A percentile compares a stretch with the other conserved stretches of the same genome.
phyloP scores from a whole-genome alignment of 805 yeast species.

The Pichia manshurica region DNA sequence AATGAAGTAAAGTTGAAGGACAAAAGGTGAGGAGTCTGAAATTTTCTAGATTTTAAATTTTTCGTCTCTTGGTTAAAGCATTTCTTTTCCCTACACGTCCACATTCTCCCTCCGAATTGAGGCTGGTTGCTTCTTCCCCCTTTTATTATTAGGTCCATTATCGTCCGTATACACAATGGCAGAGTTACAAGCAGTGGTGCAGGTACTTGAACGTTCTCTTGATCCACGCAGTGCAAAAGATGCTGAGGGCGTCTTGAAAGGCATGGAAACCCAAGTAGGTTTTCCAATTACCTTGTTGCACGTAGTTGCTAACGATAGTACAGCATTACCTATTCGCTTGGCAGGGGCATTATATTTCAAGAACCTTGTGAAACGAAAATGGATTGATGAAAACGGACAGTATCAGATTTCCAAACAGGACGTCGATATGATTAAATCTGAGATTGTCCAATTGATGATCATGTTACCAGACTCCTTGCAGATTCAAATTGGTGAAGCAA shows the following conservation, averaged over 20 bases:
- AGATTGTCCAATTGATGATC: conserved; percentile 84
- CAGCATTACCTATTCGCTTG: conserved; percentile 55
- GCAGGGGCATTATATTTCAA: conserved; percentile 92
- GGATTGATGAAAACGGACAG: conserved; percentile 88
- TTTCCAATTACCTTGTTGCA: conserved; percentile 73
- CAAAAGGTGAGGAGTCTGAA: too few relatives aligned
- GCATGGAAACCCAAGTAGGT: conserved; percentile 61
- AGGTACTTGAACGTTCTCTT: conserved; percentile 57
- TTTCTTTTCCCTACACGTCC: too few relatives aligned
- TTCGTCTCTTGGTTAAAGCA: too few relatives aligned
- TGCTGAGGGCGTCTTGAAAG: conserved; percentile 60
- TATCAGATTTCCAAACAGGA: conserved; percentile 59
- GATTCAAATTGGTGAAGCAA: conserved; percentile 91
- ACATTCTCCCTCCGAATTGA: too few relatives aligned
- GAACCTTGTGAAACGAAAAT: conserved; percentile 73
- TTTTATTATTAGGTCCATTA: too few relatives aligned
- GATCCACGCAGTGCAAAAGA: conserved; percentile 56
- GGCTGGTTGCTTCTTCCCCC: too few relatives aligned
- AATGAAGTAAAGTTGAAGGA: too few relatives aligned
- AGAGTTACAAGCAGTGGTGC: conserved; percentile 48
- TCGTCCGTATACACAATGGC: conserved; percentile 22
- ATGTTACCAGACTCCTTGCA: conserved; percentile 72
- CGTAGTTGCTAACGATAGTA: conserved; percentile 59
- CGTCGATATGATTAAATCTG: conserved; percentile 61
- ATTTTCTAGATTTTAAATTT: too few relatives aligned